A percentile compares a stretch with the other conserved stretches of the same genome.
These are phyloP conservation scores for Chondrostereum purpureum DNA, from an alignment of 1,284 basidiomycete species.

Conservation along the genomic window DNA sequence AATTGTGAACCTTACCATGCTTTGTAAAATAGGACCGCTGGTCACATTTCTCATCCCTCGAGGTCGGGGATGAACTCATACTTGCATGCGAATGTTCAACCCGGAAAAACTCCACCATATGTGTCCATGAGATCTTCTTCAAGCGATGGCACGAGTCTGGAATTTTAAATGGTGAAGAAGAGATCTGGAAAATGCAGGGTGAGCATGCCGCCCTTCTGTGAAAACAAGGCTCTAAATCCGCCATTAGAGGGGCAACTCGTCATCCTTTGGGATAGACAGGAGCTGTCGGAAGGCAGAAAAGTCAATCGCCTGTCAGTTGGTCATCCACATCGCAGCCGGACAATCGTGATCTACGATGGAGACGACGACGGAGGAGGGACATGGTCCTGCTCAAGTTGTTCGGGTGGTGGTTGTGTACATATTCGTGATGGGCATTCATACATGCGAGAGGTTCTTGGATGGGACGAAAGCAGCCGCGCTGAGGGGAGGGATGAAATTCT, in stretches of 20 bases:
- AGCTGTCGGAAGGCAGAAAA: background rate
- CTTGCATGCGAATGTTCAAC: background rate
- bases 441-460: background rate
- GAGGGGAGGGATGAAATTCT: background rate
- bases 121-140: background rate
- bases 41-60: background rate
- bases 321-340: background rate
- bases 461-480: background rate
- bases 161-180: background rate
- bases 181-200: background rate
- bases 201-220: too few species aligned
- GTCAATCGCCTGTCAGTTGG: background rate
- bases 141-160: background rate
- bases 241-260: background rate
- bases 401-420: background rate
- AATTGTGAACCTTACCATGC: background rate
- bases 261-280: background rate
- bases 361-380: background rate
- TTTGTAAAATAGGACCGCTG: background rate
- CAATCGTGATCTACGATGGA: slow-evolving; percentile 1
- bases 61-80: background rate
- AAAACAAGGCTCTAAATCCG: background rate
- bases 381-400: background rate
- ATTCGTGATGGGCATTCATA: background rate
- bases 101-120: background rate